Evolutionary conservation across 805 yeast species (phyloP).

Genomic region (Candida peoriensis): DNA sequence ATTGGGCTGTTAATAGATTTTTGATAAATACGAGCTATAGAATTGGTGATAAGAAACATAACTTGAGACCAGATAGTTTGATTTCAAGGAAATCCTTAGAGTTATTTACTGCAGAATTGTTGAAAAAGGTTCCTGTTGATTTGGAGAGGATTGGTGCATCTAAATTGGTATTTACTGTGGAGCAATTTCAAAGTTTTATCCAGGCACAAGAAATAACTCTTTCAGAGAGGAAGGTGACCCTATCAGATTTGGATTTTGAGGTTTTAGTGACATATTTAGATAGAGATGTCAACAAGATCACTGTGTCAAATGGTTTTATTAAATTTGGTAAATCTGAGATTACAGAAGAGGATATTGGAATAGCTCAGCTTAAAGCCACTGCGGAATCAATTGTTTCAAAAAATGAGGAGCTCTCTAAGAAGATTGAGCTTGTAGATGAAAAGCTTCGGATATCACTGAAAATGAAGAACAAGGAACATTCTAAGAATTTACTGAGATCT

Average conservation of each 20-base stretch:
- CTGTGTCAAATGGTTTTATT: conserved; percentile 13
- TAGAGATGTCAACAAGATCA: conserved; percentile 17
- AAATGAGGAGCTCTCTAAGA: conserved; percentile 19
- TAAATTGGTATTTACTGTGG: conserved; percentile 11
- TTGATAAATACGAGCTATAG: conserved; percentile 21
- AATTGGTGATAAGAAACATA: conserved; percentile 11
- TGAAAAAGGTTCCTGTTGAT: conserved; percentile 1
- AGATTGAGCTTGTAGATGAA: conserved; percentile 13
- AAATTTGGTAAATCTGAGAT: conserved; percentile 20
- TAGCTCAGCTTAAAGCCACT: conserved; percentile 29
- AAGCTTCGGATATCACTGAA: conserved; percentile 19
- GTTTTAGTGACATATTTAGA: conserved; percentile 16
- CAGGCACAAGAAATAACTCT: conserved; percentile 3
- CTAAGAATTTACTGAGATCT: conserved; percentile 29
- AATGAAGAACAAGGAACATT: conserved; percentile 23
- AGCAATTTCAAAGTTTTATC: conserved; percentile 10
- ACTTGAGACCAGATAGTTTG: conserved; percentile 16
- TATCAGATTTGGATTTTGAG: conserved; percentile 19
- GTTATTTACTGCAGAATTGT: conserved; percentile 8
- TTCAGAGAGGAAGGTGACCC: neutral
- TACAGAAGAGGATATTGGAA: conserved; percentile 30
- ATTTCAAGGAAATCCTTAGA: conserved; percentile 17
- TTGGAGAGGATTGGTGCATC: neutral
- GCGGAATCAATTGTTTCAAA: conserved; percentile 16
- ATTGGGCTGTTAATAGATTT: conserved; percentile 20